A percentile compares a stretch with the other conserved stretches of the same genome.
Conservation (phyloP, 768 basidiomycete species). For the Bullera alba region DNA sequence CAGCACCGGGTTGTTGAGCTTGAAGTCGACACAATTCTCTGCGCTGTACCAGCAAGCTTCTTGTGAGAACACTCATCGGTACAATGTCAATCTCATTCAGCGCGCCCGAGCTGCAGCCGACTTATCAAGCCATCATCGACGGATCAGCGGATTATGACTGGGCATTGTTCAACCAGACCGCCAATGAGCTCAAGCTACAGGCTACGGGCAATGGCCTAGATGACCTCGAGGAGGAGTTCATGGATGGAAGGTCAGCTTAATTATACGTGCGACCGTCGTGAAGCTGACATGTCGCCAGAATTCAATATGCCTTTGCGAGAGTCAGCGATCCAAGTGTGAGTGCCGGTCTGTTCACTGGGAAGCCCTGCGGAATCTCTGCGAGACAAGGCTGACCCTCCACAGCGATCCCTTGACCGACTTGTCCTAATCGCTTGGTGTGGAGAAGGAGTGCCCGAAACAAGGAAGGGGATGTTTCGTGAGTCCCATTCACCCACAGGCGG, state of each 20-base stretch:
- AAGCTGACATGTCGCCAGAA: constrained; percentile 50
- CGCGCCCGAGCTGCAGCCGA: constrained; percentile 31
- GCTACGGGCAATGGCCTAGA: constrained; percentile 76
- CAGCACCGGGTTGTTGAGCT: too few relatives aligned
- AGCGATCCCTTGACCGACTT: constrained; percentile 81
- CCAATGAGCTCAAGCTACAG: constrained; percentile 83
- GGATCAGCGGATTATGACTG: constrained; percentile 34
- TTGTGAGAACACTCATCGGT: too few relatives aligned
- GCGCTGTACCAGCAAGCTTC: too few relatives aligned
- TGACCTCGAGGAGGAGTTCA: constrained; percentile 88
- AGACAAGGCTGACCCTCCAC: neutral
- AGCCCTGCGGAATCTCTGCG: too few relatives aligned
- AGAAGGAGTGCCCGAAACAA: constrained; percentile 84
- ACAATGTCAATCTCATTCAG: constrained; percentile 38
- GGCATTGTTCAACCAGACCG: constrained; percentile 55
- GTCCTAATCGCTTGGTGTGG: constrained; percentile 98
- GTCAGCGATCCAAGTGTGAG: constrained; percentile 79
- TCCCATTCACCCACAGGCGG: neutral
- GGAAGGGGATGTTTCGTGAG: constrained; percentile 79
- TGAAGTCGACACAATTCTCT: too few relatives aligned
- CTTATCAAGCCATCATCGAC: constrained; percentile 29
- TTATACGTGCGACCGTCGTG: neutral
- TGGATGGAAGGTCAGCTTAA: constrained; percentile 70
- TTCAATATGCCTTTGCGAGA: constrained; percentile 84
- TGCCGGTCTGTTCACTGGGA: neutral